Evolutionary conservation across 805 yeast species (phyloP), one percentile per base, ranked within the genome.

Genomic region (Yarrowia keelungensis): DNA sequence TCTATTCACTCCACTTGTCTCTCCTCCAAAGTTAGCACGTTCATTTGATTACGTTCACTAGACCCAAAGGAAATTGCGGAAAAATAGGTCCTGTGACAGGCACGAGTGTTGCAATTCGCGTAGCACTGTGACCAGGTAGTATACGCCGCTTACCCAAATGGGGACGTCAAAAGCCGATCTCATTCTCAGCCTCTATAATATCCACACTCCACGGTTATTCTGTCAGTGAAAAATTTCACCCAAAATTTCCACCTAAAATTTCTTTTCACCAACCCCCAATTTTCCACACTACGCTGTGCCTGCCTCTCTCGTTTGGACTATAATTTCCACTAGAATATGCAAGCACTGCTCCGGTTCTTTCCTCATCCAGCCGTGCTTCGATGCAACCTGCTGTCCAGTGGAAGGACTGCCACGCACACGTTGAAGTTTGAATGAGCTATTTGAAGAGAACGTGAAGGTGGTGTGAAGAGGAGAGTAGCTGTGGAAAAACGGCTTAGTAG

Each of bases 41-140:
- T 26, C 32, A 26, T 5, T 26, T 26, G 32, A 26, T 26, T 26
- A 26, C 32, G 32, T 26, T 26, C 12, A 16, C 12, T 36, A 36
- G 56, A n/a, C 26, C 56, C 56, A 12, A 35, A 35, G 36, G 56
- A 51, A 51, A 51, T 51, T 51, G 56, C 56, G n/a, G 39, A 49
- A 15, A 19, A 35, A 49, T 19, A 47, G 51, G 12, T 16, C 36
- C 14, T 14, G 38, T 47, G 51, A 47, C 51, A 26, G 32, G 32
- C 2, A 2, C 32, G 3, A 5, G 32, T 26, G 32, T 26, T 26
- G 32, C 32, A 26, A 26, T 26, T 26, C 32, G 32, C 32, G 32
- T 26, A 5, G 32, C 32, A 5, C 32, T 26, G 32, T 26, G 19
- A 19, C 19, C 32, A 26, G 32, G 32, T 26, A 3, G 32, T 26